Conservation (phyloP, 2,329 filamentous ascomycete species). For the Botrytis aclada region DNA sequence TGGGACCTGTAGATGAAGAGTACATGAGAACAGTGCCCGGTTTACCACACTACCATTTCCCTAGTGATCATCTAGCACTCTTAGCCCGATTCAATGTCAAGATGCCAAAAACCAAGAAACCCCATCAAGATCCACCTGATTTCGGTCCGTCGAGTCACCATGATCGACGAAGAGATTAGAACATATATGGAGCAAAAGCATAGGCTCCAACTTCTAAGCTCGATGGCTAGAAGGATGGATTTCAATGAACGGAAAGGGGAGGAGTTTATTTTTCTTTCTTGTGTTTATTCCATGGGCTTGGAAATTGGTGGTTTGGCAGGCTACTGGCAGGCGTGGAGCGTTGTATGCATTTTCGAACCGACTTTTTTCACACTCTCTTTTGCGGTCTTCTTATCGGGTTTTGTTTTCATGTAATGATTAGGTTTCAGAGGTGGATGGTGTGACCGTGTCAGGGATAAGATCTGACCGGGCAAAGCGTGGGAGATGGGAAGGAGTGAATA, state of each 20-base stretch:
- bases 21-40: constrained; percentile 69
- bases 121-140: constrained; percentile 33
- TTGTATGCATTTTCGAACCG: constrained; percentile 20
- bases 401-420: constrained; percentile 21
- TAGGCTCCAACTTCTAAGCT: constrained; percentile 8
- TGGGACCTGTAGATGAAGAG: constrained; percentile 68
- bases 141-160: constrained; percentile 35
- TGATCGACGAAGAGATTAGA: constrained; percentile 26
- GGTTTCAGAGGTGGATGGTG: constrained; percentile 9
- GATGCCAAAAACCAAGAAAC: constrained; percentile 49
- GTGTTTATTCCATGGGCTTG: constrained; percentile 22
- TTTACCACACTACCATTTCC: constrained; percentile 74
- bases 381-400: constrained; percentile 12
- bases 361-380: constrained; percentile 16
- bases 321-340: constrained; percentile 20
- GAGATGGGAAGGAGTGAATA: background rate
- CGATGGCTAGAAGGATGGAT: constrained; percentile 1
- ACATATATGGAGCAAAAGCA: background rate
- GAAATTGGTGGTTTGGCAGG: constrained; percentile 20
- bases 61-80: constrained; percentile 68
- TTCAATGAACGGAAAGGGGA: constrained; percentile 15
- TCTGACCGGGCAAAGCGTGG: background rate
- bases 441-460: background rate
- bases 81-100: constrained; percentile 69
- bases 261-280: constrained; percentile 20